A percentile compares a stretch with the other conserved stretches of the same genome.
Evolutionary conservation across 805 yeast genomes (phyloP).

Genomic region (Alloascoidea africana): DNA sequence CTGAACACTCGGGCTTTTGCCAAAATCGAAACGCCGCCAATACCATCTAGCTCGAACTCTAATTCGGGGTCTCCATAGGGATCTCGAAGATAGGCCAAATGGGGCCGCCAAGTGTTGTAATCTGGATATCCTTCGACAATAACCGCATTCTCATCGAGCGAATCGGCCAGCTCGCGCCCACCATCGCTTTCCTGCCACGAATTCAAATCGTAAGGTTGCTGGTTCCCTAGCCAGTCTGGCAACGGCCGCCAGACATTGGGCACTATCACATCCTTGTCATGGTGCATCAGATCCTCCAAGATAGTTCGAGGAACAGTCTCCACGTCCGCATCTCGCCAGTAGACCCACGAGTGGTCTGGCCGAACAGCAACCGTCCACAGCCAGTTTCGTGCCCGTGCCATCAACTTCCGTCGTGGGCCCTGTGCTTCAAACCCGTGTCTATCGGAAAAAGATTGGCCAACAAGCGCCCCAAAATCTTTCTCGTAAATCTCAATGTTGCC

Average conservation of each 20-base stretch:
- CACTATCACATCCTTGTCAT: conserved; percentile 80
- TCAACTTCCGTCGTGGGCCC: conserved; percentile 85
- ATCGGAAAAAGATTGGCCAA: conserved; percentile 87
- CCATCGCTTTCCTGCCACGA: conserved; percentile 89
- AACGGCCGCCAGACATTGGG: conserved; percentile 98
- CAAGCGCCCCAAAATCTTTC: conserved; percentile 63
- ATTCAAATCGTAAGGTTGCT: conserved; percentile 91
- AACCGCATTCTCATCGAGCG: conserved; percentile 83
- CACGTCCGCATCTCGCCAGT: conserved; percentile 97
- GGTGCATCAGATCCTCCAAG: conserved; percentile 85
- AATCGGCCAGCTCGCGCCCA: conserved; percentile 30
- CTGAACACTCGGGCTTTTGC: conserved; percentile 79
- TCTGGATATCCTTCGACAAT: conserved; percentile 96
- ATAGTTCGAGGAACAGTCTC: conserved; percentile 77
- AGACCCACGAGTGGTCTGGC: conserved; percentile 91
- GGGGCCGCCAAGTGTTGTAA: conserved; percentile 97
- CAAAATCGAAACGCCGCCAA: conserved; percentile 92
- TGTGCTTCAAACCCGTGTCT: conserved; percentile 94
- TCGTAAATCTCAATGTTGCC: conserved; percentile 78
- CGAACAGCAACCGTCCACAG: conserved; percentile 69
- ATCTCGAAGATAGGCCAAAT: conserved; percentile 85
- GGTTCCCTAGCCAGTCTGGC: conserved; percentile 79
- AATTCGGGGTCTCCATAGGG: conserved; percentile 91
- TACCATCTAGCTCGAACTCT: conserved; percentile 89
- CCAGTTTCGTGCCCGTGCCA: conserved; percentile 97